These are phyloP conservation scores for Davidsoniella virescens DNA, from an alignment of 2,329 filamentous ascomycete species.

Conservation along the genomic window DNA sequence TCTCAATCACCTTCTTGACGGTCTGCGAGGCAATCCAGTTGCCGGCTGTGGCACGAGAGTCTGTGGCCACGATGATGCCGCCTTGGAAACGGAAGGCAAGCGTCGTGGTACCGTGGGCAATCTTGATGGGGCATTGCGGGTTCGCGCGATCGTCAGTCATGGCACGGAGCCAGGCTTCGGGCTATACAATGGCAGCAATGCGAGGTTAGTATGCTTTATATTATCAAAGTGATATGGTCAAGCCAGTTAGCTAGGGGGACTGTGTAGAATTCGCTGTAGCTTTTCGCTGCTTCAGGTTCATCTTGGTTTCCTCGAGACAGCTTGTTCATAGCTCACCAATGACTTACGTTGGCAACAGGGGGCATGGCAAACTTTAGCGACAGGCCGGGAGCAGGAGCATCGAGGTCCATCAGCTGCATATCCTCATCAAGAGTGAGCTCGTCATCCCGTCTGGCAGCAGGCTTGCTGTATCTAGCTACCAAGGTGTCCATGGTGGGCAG, in stretches of 20 bases:
- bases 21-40: constrained; percentile 99
- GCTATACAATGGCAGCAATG: constrained; percentile 30
- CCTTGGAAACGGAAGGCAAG: constrained; percentile 96
- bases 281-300: too few species aligned
- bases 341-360: constrained; percentile 68
- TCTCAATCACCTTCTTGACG: constrained; percentile 99
- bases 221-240: constrained; percentile 2
- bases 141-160: constrained; percentile 96
- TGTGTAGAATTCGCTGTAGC: constrained; percentile 14
- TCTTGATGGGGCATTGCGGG: constrained; percentile 95
- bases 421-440: constrained; percentile 56
- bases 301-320: too few species aligned
- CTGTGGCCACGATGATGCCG: constrained; percentile 94
- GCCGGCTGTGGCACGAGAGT: constrained; percentile 90
- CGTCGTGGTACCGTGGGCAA: constrained; percentile 96
- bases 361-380: constrained; percentile 92
- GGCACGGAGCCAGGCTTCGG: constrained; percentile 85
- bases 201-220: constrained; percentile 8
- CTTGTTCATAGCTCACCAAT: background rate
- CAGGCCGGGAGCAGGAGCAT: constrained; percentile 53
- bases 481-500: constrained; percentile 66
- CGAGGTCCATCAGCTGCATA: constrained; percentile 46
- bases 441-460: constrained; percentile 56
- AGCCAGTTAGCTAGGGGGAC: background rate
- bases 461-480: constrained; percentile 78